Conservation (phyloP, 306 rosid species). For the Ormosia semicastrata region DNA sequence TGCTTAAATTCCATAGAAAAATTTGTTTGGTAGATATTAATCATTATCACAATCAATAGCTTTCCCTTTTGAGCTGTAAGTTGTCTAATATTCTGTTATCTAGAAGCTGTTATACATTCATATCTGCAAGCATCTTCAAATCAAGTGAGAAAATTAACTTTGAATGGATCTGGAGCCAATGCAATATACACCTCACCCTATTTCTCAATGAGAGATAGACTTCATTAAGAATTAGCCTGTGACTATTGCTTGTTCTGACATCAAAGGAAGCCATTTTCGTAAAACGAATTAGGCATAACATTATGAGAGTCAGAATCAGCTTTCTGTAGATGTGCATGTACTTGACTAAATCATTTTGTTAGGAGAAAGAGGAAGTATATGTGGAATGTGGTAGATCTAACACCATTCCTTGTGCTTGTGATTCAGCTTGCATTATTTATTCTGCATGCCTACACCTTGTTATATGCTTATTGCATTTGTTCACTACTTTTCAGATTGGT, state of each 20-base stretch:
- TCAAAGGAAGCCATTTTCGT: not conserved
- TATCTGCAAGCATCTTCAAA: not conserved
- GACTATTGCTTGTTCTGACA: constrained; percentile 16
- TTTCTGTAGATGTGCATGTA: not conserved
- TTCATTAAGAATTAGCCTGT: not conserved
- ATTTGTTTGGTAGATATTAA: not conserved
- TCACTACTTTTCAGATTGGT: constrained; percentile 65
- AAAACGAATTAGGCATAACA: not conserved
- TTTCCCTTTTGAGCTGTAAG: not conserved
- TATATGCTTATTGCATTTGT: constrained; percentile 13
- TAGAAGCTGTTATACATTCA: not conserved
- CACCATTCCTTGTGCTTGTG: not conserved
- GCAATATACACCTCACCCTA: not conserved
- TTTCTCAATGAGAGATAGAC: not conserved
- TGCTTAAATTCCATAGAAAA: not conserved
- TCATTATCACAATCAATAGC: not conserved
- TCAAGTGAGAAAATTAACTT: not conserved
- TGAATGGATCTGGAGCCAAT: constrained; percentile 1
- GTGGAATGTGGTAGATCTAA: not conserved
- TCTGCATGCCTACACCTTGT: constrained; percentile 13
- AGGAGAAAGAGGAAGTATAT: constrained; percentile 9
- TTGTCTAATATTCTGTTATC: not conserved
- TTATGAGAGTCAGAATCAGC: not conserved
- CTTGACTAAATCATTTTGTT: constrained; percentile 19
- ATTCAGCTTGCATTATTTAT: not conserved